Percentiles rank a stretch among this genome's conserved stretches.
Evolutionary conservation across 805 yeast species (phyloP).

Genomic region (Candida alai): DNA sequence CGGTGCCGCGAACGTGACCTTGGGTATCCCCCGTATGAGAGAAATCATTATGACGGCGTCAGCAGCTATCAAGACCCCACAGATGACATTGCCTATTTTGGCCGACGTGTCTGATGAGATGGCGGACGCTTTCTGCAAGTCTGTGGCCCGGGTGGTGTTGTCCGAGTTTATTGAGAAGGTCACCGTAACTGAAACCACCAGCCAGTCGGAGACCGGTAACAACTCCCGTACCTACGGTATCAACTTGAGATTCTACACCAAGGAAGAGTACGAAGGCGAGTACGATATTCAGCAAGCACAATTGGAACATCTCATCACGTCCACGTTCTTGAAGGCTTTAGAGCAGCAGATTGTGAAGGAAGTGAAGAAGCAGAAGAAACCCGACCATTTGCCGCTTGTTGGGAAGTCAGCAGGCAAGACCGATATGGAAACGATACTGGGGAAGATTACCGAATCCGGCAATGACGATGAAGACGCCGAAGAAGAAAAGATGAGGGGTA

Average conservation of each 20-base stretch:
- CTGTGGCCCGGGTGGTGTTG: constrained; percentile 77
- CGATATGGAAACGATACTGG: constrained; percentile 41
- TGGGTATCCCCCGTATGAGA: constrained; percentile 99
- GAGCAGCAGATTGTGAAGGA: constrained; percentile 77
- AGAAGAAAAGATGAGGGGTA: constrained; percentile 50
- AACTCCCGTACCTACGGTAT: constrained; percentile 71
- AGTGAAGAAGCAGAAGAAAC: constrained; percentile 71
- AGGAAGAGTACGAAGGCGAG: constrained; percentile 75
- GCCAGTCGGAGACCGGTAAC: constrained; percentile 46
- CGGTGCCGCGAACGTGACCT: constrained; percentile 99
- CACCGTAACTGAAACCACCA: constrained; percentile 84
- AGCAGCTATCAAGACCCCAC: constrained; percentile 94
- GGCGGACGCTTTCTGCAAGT: constrained; percentile 91
- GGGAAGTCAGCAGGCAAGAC: constrained; percentile 68
- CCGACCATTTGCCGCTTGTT: constrained; percentile 55
- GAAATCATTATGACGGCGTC: constrained; percentile 99
- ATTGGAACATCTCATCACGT: constrained; percentile 64
- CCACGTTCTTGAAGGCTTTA: constrained; percentile 62
- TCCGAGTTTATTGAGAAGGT: constrained; percentile 88
- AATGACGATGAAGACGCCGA: constrained; percentile 56
- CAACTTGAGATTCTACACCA: constrained; percentile 68
- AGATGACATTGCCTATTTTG: constrained; percentile 88
- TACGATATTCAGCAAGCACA: constrained; percentile 82
- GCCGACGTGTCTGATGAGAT: constrained; percentile 76
- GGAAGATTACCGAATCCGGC: constrained; percentile 22